Conservation (phyloP, 306 rosid genomes). For the Fragaria nilgerrensis region DNA sequence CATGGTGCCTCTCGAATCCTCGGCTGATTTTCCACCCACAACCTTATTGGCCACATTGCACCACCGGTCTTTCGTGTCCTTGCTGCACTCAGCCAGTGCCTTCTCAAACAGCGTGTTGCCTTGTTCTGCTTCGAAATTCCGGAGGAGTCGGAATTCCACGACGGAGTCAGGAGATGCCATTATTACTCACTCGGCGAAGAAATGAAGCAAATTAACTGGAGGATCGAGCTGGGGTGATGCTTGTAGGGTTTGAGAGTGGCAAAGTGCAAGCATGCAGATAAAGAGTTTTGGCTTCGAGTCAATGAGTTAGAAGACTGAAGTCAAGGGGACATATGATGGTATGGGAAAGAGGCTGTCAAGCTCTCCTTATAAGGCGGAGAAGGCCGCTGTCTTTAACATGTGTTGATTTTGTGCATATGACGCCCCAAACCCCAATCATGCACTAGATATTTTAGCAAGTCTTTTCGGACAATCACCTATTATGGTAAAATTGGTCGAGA, state of each 20-base stretch:
- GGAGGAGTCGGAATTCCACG: conserved; percentile 41
- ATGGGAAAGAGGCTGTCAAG: background rate
- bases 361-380: background rate
- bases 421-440: too few species aligned
- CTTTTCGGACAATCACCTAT: too few species aligned
- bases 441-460: background rate
- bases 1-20: conserved; percentile 70
- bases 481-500: too few species aligned
- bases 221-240: too few species aligned
- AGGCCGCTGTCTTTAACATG: background rate
- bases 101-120: conserved; percentile 53
- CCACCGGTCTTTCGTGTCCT: conserved; percentile 81
- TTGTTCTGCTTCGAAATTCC: conserved; percentile 73
- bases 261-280: background rate
- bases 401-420: too few species aligned
- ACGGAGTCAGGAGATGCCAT: conserved; percentile 36
- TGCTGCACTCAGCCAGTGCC: conserved; percentile 76
- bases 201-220: background rate
- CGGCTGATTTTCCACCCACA: conserved; percentile 66
- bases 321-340: conserved; percentile 14
- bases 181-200: background rate
- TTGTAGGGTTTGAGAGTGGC: background rate
- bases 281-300: background rate
- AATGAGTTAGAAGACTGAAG: conserved; percentile 12
- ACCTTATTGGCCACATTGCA: conserved; percentile 65